phyloP scores from a whole-genome alignment of 2,329 filamentous ascomycete genomes.

The Davidsoniella australis region DNA sequence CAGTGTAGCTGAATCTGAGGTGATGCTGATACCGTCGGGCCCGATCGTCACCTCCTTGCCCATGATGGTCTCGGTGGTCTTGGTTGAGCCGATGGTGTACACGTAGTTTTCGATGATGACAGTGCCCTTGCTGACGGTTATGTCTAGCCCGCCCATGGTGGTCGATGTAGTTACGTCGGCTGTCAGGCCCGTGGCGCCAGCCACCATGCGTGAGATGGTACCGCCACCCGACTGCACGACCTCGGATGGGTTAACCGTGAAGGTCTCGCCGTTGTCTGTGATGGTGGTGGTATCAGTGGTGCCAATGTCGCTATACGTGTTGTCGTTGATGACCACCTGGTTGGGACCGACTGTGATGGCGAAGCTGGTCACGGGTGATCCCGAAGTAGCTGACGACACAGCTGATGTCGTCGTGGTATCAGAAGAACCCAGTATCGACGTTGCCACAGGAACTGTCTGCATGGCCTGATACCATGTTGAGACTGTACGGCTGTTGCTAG shows the following conservation, averaged over 20 bases:
- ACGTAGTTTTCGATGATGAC: conserved; percentile 26
- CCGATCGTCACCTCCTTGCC: conserved; percentile 21
- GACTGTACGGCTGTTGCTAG: conserved; percentile 8
- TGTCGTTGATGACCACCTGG: conserved; percentile 29
- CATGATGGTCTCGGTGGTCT: conserved; percentile 18
- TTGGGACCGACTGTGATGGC: conserved; percentile 28
- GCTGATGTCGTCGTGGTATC: background rate
- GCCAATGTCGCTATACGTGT: conserved; percentile 26
- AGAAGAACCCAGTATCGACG: background rate
- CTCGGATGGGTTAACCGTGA: conserved; percentile 29
- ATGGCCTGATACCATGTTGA: background rate
- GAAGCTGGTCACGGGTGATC: conserved; percentile 16
- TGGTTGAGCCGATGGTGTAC: conserved; percentile 25
- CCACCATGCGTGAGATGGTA: conserved; percentile 26
- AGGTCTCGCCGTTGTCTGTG: conserved; percentile 24
- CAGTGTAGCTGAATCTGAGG: conserved; percentile 21
- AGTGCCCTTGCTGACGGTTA: conserved; percentile 25
- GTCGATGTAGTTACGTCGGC: conserved; percentile 22
- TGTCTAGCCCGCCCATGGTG: conserved; percentile 23
- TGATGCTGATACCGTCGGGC: conserved; percentile 19
- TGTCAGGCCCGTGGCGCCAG: conserved; percentile 18
- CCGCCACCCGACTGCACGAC: conserved; percentile 14
- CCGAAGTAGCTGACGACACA: background rate
- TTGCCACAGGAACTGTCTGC: background rate
- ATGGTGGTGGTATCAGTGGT: conserved; percentile 25